Evolutionary conservation across 257 asterid genomes (phyloP), one percentile per base, ranked within the genome.

Genomic region (Lithospermum erythrorhizon): DNA sequence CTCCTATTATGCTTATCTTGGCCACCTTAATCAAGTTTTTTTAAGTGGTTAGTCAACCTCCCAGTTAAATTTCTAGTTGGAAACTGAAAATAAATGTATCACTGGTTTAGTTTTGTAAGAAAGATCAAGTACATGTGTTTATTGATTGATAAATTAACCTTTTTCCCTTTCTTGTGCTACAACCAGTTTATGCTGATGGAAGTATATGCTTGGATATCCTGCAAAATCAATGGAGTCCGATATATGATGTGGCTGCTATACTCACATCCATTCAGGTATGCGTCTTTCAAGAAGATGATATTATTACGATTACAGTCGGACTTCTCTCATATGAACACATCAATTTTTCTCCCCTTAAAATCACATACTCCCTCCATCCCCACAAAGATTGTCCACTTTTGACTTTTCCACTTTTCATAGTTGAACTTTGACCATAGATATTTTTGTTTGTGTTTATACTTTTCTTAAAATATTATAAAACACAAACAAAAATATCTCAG

Each of bases 161-260:
- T 35, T 63, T 11, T 57, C 32, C 51, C 6, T 41, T 24, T 49
- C 54, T 59, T 57, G 70, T 24, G 32, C 23, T 35, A 59, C 70
- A 49, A 51, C 62, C 82, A 89, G 96, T 89, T 75, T 89, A 89
- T 78, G 96, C 96, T 41, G 96, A 86, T 74, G 96, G 96, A 66
- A 89, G 96, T 72, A 89, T 89, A 63, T 89, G 96, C 82, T 67
- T 89, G 84, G 95, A 89, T 71, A 88, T 88, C 64, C 76, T 88
- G 82, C 96, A 88, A 81, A 88, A 88, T 60, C 96, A 88, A 61
- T 89, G 96, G 96, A 89, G 96, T 71, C 96, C 96, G 21, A 89
- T 89, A 57, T 89, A 89, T 68, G 96, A 89, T 61, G 95, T 89
- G 23, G 96, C 96, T 49, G 96, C 96, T 57, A 86, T 89, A 70